phyloP scores from a whole-genome alignment of 1,139 yeast genomes.

The Magnusiomyces sp. region DNA sequence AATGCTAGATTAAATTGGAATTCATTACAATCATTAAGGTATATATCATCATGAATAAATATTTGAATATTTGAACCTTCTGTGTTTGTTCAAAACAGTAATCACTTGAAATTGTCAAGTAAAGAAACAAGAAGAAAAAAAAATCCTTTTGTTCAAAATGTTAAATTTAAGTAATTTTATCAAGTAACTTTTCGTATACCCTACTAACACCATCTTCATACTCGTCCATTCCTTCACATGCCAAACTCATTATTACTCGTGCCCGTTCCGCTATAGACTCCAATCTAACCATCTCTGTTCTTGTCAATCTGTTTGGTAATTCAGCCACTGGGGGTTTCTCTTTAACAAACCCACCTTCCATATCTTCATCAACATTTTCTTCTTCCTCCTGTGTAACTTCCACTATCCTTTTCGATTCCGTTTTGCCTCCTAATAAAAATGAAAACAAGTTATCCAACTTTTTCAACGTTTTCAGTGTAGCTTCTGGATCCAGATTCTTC shows the following conservation, averaged over 20 bases:
- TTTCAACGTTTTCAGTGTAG: slow-evolving; percentile 15
- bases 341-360: slow-evolving; percentile 21
- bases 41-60: not conserved
- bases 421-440: slow-evolving; percentile 9
- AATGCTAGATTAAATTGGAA: no score
- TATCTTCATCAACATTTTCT: not conserved
- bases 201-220: slow-evolving; percentile 18
- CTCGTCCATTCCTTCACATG: slow-evolving; percentile 13
- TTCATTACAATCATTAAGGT: not conserved
- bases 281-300: slow-evolving; percentile 25
- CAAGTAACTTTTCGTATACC: slow-evolving; percentile 16
- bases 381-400: not conserved
- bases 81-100: not conserved
- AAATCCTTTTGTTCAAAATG: not conserved
- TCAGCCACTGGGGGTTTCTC: slow-evolving; percentile 19
- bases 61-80: not conserved
- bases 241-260: slow-evolving; percentile 16
- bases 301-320: slow-evolving; percentile 10
- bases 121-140: not conserved
- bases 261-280: slow-evolving; percentile 26
- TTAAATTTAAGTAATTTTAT: slow-evolving; percentile 9
- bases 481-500: slow-evolving; percentile 10
- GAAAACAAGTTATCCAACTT: slow-evolving; percentile 3
- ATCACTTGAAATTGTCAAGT: not conserved
- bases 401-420: slow-evolving; percentile 2